These are phyloP conservation scores for Ceriops zippeliana DNA, from an alignment of 345 rosid genomes.

Conservation along the genomic window DNA sequence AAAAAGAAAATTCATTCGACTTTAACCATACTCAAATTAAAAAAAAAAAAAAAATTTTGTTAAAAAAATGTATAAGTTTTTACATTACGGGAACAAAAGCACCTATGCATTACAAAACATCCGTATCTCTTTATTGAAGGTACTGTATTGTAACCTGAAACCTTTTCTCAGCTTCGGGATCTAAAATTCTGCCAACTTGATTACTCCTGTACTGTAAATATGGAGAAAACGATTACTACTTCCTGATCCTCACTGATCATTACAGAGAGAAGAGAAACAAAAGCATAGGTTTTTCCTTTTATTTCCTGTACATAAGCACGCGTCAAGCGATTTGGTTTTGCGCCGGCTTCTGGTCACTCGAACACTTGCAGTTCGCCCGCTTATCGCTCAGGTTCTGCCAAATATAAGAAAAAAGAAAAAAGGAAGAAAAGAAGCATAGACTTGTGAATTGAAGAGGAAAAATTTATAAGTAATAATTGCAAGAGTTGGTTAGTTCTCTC, in stretches of 20 bases:
- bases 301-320: constrained; percentile 17
- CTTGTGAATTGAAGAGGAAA: neutral
- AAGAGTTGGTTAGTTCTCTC: neutral
- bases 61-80: no score
- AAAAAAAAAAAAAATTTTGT: no score
- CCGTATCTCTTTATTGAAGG: constrained; percentile 29
- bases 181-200: constrained; percentile 15
- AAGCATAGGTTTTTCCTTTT: constrained; percentile 9
- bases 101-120: constrained; percentile 3
- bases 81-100: neutral
- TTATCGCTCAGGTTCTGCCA: constrained; percentile 54
- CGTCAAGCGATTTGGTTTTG: constrained; percentile 32
- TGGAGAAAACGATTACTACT: neutral
- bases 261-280: neutral
- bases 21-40: no score
- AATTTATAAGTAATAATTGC: neutral
- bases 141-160: constrained; percentile 8
- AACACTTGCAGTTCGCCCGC: constrained; percentile 63
- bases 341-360: constrained; percentile 32
- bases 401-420: neutral
- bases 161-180: constrained; percentile 21
- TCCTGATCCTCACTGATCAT: neutral
- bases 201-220: neutral
- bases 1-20: no score
- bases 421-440: neutral